Evolutionary conservation across 2,329 filamentous ascomycete genomes (phyloP), one percentile per base, ranked within the genome.

Genomic region (Fusarium humuli): DNA sequence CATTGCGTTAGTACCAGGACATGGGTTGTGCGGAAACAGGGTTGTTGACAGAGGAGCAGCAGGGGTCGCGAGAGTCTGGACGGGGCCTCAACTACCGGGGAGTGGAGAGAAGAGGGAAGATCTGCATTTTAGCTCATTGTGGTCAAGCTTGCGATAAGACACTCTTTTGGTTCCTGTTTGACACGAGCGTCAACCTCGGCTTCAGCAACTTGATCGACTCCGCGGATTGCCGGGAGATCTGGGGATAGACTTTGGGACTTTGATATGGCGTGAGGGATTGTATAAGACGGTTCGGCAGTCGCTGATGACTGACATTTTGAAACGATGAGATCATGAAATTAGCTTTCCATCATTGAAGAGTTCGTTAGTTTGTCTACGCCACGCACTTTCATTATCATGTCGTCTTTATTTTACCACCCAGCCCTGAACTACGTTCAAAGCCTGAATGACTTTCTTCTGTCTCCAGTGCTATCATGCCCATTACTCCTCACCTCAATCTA

Each of bases 321-420:
- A 14, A n/a, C 13, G 5, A 13, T 37, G 18, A 13, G 2, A 13
- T 27, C 7, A 50, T 6, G 2, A n/a, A 12, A 13, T 12, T 34
- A 6, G 6, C 34, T 3, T n/a, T 12, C 3, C 34, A 37, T 10
- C 18, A 0, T n/a, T 37, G 18, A n/a, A 37, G 5, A 2, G 6
- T n/a, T 18, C 18, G 10, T n/a, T 12, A 3, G 12, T 37, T 37
- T 4, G 6, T 7, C 0, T 7, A 12, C 18, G 34, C 34, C 34
- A 37, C 34, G 10, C 16, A 16, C 3, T 14, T 14, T 16, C 18
- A 12, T 14, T 9, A 40, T 7, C 42, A 75, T 75, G 72, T 65
- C 73, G 16, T 71, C 74, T 4, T 4, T 74, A 7, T 63, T 76
- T 3, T 75, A 71, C 41, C 73, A 72, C 6, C 71, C 72, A 5